Conservation (phyloP, 2,329 filamentous ascomycete species). For the Lizonia empirigonia region DNA sequence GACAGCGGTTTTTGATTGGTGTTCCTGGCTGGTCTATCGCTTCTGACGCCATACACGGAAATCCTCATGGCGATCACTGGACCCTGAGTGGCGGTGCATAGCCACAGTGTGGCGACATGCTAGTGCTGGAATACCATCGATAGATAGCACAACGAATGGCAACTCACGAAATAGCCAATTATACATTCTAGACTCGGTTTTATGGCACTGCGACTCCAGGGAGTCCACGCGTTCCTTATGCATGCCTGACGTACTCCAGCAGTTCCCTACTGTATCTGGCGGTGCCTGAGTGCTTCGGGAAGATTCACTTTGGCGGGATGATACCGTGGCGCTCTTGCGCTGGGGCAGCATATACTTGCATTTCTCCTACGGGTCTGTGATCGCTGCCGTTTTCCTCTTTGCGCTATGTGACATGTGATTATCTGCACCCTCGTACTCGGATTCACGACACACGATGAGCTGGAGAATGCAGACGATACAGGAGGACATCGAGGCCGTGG, state of each 20-base stretch:
- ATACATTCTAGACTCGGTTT: conserved; percentile 6
- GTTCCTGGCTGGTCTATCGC: conserved; percentile 23
- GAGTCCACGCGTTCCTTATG: conserved; percentile 4
- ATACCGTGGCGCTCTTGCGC: no score
- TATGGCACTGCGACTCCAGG: neutral
- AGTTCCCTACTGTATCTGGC: conserved; percentile 1
- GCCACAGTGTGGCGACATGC: conserved; percentile 14
- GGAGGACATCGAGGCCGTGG: conserved; percentile 27
- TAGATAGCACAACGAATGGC: conserved; percentile 5
- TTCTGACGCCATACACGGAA: neutral
- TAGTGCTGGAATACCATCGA: neutral
- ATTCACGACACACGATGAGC: neutral
- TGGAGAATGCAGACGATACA: conserved; percentile 8
- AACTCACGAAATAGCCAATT: neutral
- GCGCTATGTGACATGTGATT: conserved; percentile 5
- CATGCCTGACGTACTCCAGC: conserved; percentile 12
- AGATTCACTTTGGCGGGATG: no score
- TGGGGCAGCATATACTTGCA: no score
- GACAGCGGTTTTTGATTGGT: conserved; percentile 30
- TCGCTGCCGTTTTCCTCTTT: no score
- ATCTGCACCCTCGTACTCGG: neutral
- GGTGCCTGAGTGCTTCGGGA: neutral
- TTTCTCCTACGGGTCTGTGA: no score
- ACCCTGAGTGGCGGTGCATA: conserved; percentile 20
- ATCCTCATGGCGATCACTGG: conserved; percentile 24